phyloP scores from a whole-genome alignment of 139 green algal genomes.

The Dunaliella sp. region DNA sequence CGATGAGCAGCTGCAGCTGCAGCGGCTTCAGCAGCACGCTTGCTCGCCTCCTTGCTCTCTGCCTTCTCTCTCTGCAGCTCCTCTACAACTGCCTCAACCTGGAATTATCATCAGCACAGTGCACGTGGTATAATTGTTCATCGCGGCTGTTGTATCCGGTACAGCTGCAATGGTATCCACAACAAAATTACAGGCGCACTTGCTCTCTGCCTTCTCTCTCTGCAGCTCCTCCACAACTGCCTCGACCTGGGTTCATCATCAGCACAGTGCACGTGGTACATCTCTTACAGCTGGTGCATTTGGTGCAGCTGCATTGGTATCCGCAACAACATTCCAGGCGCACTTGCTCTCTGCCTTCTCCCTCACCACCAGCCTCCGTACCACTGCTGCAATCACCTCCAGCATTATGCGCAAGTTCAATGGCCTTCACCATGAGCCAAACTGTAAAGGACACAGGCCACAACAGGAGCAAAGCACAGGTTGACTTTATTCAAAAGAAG shows the following conservation, averaged over 20 bases:
- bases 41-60: conserved; percentile 22
- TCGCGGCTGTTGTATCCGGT: too few relatives aligned
- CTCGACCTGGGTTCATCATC: conserved; percentile 22
- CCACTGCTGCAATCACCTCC: too few relatives aligned
- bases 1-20: conserved; percentile 10
- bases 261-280: too few relatives aligned
- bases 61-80: conserved; percentile 38
- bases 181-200: conserved; percentile 19
- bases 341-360: conserved; percentile 28
- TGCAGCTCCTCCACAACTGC: conserved; percentile 35
- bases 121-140: too few relatives aligned
- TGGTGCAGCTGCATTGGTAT: conserved; percentile 13
- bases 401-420: too few relatives aligned
- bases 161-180: conserved; percentile 16
- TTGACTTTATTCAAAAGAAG: too few relatives aligned
- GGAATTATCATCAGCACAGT: too few relatives aligned
- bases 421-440: too few relatives aligned
- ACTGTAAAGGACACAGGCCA: too few relatives aligned
- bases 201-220: conserved; percentile 25
- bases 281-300: too few relatives aligned
- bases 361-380: too few relatives aligned
- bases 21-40: conserved; percentile 19
- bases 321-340: conserved; percentile 19
- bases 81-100: conserved; percentile 27
- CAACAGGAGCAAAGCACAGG: too few relatives aligned